Evolutionary conservation across 495 filamentous ascomycete species (phyloP).

Genomic region (Hypoxylon fuscum): DNA sequence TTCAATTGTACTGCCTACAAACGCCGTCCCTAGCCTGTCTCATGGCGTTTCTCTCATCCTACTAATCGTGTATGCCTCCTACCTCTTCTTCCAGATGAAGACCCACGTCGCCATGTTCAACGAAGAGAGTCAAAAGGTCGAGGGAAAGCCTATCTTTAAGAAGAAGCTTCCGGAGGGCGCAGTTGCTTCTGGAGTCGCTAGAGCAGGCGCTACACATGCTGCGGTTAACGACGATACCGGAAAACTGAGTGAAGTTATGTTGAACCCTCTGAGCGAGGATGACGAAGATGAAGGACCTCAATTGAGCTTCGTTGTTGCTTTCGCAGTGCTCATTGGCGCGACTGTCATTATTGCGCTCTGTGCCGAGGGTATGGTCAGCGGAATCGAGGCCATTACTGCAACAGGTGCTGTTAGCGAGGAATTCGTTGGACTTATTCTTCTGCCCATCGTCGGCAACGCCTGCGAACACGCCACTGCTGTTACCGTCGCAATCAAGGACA

Average conservation of each 20-base stretch:
- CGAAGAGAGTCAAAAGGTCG: slow-evolving; percentile 72
- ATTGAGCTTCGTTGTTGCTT: slow-evolving; percentile 72
- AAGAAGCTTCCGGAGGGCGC: slow-evolving; percentile 64
- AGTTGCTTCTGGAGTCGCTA: slow-evolving; percentile 66
- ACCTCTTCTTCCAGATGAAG: slow-evolving; percentile 83
- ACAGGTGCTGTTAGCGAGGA: slow-evolving; percentile 68
- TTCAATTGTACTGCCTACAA: slow-evolving; percentile 32
- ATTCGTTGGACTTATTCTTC: slow-evolving; percentile 84
- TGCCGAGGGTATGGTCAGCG: slow-evolving; percentile 88
- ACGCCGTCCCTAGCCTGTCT: slow-evolving; percentile 66
- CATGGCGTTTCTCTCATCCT: slow-evolving; percentile 78
- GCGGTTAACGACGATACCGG: slow-evolving; percentile 55
- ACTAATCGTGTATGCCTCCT: slow-evolving; percentile 77
- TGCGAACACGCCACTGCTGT: slow-evolving; percentile 90
- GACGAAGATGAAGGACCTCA: slow-evolving; percentile 76
- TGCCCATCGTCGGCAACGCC: slow-evolving; percentile 91
- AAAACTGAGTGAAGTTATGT: slow-evolving; percentile 51
- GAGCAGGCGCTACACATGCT: slow-evolving; percentile 59
- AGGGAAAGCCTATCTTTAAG: slow-evolving; percentile 54
- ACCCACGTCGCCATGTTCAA: slow-evolving; percentile 81
- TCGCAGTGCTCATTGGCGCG: slow-evolving; percentile 72
- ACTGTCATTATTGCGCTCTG: slow-evolving; percentile 87
- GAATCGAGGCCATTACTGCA: slow-evolving; percentile 75
- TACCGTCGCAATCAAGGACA: slow-evolving; percentile 86
- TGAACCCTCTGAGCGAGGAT: slow-evolving; percentile 46